Evolutionary conservation across 345 rosid species (phyloP).

Genomic region (Euclidium syriacum): DNA sequence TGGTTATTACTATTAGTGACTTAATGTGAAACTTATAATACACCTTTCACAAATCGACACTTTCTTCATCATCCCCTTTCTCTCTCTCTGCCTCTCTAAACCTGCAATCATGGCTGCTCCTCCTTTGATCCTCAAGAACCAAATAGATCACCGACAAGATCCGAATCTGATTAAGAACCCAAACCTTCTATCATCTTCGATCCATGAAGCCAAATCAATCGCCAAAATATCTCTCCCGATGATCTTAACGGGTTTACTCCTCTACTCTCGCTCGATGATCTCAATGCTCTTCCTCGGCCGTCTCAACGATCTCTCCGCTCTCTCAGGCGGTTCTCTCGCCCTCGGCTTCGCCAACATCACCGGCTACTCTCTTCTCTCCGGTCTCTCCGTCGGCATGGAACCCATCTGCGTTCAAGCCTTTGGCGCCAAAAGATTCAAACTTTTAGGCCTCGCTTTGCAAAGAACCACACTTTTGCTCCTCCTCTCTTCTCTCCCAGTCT

Average conservation of each 20-base stretch:
- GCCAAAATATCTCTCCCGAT: constrained; percentile 58
- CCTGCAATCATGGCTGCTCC: constrained; percentile 33
- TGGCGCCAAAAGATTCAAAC: constrained; percentile 67
- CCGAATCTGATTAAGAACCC: constrained; percentile 9
- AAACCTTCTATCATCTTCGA: constrained; percentile 29
- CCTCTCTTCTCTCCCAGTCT: constrained; percentile 50
- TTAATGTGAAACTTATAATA: constrained; percentile 24
- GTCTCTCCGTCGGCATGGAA: constrained; percentile 90
- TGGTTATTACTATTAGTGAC: not conserved
- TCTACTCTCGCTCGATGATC: constrained; percentile 76
- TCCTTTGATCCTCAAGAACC: constrained; percentile 39
- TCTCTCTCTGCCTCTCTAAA: constrained; percentile 11
- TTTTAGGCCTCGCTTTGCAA: constrained; percentile 70
- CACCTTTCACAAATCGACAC: constrained; percentile 14
- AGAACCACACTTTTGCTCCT: constrained; percentile 60
- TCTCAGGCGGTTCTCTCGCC: constrained; percentile 84
- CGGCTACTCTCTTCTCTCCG: constrained; percentile 81
- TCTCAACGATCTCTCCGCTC: constrained; percentile 55
- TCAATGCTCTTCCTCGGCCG: constrained; percentile 91
- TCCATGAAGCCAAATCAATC: constrained; percentile 51
- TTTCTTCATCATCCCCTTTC: constrained; percentile 8
- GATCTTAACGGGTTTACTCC: constrained; percentile 62
- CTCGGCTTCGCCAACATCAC: constrained; percentile 90
- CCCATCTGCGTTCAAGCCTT: constrained; percentile 90
- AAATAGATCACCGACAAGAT: constrained; percentile 30